phyloP scores from a whole-genome alignment of 202 grass and related monocot genomes.

The Musa balbisiana region DNA sequence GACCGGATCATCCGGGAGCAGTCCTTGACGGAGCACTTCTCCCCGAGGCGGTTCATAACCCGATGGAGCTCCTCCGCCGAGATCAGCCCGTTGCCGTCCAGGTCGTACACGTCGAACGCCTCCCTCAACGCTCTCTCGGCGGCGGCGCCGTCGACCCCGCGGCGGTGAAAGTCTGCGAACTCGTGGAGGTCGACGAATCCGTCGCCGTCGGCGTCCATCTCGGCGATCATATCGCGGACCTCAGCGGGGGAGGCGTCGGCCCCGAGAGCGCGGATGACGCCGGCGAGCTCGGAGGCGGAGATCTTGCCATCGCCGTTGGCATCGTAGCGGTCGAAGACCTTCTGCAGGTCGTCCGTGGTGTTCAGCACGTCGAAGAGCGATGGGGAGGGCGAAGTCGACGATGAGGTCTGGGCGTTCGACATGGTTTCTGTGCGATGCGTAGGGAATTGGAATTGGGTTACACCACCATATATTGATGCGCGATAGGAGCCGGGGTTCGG shows the following conservation, averaged over 20 bases:
- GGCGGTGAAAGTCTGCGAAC: slow-evolving; percentile 53
- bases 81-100: slow-evolving; percentile 59
- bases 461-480: no score
- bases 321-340: slow-evolving; percentile 73
- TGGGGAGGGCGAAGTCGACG: slow-evolving; percentile 8
- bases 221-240: slow-evolving; percentile 51
- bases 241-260: slow-evolving; percentile 32
- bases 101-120: slow-evolving; percentile 61
- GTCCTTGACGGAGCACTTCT: slow-evolving; percentile 42
- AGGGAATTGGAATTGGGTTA: no score
- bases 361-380: slow-evolving; percentile 2
- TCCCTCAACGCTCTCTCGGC: slow-evolving; percentile 42
- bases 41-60: slow-evolving; percentile 41
- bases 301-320: slow-evolving; percentile 68
- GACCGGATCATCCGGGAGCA: slow-evolving; percentile 46
- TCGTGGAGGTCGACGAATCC: slow-evolving; percentile 50
- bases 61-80: slow-evolving; percentile 40
- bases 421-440: slow-evolving; percentile 10
- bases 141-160: neutral
- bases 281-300: slow-evolving; percentile 48
- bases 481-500: no score
- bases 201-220: slow-evolving; percentile 64
- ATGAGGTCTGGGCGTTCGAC: slow-evolving; percentile 17
- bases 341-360: slow-evolving; percentile 24
- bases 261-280: slow-evolving; percentile 40